Evolutionary conservation across 176 grass and related monocot genomes (phyloP), one percentile per base, ranked within the genome.

Genomic region (Panicum miliaceum): DNA sequence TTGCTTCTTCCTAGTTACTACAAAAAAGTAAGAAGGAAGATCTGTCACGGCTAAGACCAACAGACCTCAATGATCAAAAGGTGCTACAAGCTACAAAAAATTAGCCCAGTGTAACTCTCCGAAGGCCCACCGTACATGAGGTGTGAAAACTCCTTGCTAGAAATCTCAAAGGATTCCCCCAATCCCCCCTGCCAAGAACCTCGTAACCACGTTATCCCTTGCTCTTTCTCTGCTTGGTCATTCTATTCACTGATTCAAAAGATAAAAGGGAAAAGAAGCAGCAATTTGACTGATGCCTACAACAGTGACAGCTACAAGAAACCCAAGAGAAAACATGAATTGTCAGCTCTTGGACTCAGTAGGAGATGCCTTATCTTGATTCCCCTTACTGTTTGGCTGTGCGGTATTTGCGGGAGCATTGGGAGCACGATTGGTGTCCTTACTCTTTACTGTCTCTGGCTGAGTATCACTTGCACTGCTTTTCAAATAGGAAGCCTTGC

Each of bases 381-480:
- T 59, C 36, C 54, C 14, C 57, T 76, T 64, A 26, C 34, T 69
- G 46, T 53, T 70, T 38, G 35, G 19, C 19, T 75, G 63, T 61
- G 42, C 14, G 16, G 62, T 40, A 89, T 85, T 69, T 71, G 63
- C 35, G 5, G 9, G 34, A 76, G 53, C 11, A 71, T 85, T 70
- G 35, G 78, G 68, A 64, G 3, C 64, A 63, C 20, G 37, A 51
- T 56, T 76, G 40, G 35, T 85, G 46, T 64, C 88, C 71, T 86
- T 82, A n/a, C 78, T 71, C 46, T 64, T 71, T 25, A 64, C 36
- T 47, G 64, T 25, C 20, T 5, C 25, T 66, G 32, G 27, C 64
- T 81, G 45, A 16, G 35, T 63, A 71, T 85, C 78, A 71, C 26
- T 73, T 66, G 47, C 58, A 20, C 25, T 64, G 1, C 5, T 71